These are phyloP conservation scores for Solanum medicagineum DNA, from an alignment of 257 asterid genomes.

Conservation along the genomic window DNA sequence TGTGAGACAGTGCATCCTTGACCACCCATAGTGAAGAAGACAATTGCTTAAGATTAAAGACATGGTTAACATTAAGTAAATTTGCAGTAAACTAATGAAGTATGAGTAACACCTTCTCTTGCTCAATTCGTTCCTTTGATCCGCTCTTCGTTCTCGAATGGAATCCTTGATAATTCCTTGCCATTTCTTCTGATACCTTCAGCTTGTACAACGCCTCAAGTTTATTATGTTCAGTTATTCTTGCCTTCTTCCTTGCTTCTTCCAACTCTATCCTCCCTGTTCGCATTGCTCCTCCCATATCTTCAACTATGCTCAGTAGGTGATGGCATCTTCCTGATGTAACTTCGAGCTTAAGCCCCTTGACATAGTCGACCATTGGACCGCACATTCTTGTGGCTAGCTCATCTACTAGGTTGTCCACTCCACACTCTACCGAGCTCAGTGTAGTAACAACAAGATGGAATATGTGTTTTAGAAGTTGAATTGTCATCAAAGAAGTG, in stretches of 20 bases:
- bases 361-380: conserved; percentile 63
- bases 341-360: conserved; percentile 47
- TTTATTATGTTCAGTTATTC: conserved; percentile 35
- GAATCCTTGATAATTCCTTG: conserved; percentile 16
- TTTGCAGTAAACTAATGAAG: not conserved
- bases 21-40: not conserved
- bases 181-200: conserved; percentile 34
- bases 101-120: conserved; percentile 28
- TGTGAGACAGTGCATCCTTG: not conserved
- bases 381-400: conserved; percentile 50
- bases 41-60: not conserved
- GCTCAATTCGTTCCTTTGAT: conserved; percentile 9
- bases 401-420: conserved; percentile 39
- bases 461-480: conserved; percentile 35
- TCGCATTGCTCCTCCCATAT: conserved; percentile 49
- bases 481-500: conserved; percentile 23
- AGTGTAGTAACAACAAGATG: conserved; percentile 40
- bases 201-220: conserved; percentile 28
- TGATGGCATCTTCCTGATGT: conserved; percentile 36
- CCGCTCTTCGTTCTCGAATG: conserved; percentile 10
- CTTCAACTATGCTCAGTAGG: conserved; percentile 42
- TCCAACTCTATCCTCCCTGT: conserved; percentile 41
- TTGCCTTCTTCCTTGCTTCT: conserved; percentile 40
- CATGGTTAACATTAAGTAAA: not conserved
- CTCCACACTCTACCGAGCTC: conserved; percentile 55